Base-by-base conservation (phyloP, 1,284 basidiomycete genomes). In the Ustilago trichophora region DNA sequence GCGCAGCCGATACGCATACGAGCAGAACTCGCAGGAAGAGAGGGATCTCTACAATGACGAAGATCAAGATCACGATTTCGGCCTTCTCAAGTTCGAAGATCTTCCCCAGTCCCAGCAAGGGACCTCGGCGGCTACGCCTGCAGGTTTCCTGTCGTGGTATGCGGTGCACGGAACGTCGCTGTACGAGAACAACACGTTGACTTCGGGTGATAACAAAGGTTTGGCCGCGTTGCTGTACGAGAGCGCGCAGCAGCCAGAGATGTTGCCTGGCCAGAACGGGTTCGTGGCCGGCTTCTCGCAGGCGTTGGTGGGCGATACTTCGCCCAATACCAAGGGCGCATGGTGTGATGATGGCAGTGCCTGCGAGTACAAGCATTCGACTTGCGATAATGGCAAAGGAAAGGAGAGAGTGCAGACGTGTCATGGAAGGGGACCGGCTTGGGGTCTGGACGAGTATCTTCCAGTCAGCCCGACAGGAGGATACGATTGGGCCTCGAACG, bases 101-200 rank as follows among this genome's bases (percentile, higher is more conserved):
- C 18, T 52, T 22, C 6, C 15, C n/a, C n/a, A n/a, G n/a, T n/a
- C n/a, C n/a, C n/a, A n/a, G n/a, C n/a, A n/a, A n/a, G n/a, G n/a
- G n/a, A n/a, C n/a, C n/a, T n/a, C n/a, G n/a, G n/a, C n/a, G n/a
- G n/a, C n/a, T n/a, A n/a, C n/a, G n/a, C n/a, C 73, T 4, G 58
- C 63, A n/a, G 75, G 71, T 6, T 62, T 77, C 27, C 62, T 77
- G 4, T 68, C 87, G 75, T 91, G 91, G 84, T 92, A 88, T 77
- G 84, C 90, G 0, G 90, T 92, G 0, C 91, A 92, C 82, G 90
- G 90, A 6, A 73, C 71, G 2, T 65, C 59, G 31, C 52, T 73
- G 29, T 73, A 73, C 55, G 71, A 75, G 54, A 77, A 77, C 71
- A 77, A 77, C 38, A 77, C 75, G 13, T 58, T 77, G 13, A 75